Conservation (phyloP, 768 basidiomycete genomes). For the Collybia sp. region DNA sequence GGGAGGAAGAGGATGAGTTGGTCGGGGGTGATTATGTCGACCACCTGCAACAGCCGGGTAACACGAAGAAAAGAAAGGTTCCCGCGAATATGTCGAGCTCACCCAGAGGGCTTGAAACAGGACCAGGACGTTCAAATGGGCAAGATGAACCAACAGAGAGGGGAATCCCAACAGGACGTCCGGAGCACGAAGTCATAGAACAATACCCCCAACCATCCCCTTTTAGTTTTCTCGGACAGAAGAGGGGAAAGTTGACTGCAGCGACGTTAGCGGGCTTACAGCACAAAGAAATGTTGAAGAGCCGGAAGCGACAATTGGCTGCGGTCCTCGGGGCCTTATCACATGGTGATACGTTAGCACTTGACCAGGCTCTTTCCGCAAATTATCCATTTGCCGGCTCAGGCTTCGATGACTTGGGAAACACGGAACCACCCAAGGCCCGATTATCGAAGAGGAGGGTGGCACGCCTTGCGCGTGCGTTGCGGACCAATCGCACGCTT, state of each 20-base stretch:
- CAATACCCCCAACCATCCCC: constrained; percentile 1
- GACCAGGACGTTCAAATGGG: constrained; percentile 21
- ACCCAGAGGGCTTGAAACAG: constrained; percentile 34
- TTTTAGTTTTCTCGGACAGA: constrained; percentile 4
- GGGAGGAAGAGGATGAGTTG: constrained; percentile 45
- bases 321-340: constrained; percentile 65
- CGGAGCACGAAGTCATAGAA: constrained; percentile 15
- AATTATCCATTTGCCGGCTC: constrained; percentile 26
- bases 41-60: constrained; percentile 71
- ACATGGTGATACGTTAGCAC: constrained; percentile 63
- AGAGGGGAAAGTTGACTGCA: constrained; percentile 39
- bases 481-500: constrained; percentile 33
- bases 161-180: constrained; percentile 16
- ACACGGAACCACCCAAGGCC: constrained; percentile 25
- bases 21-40: constrained; percentile 62
- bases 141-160: constrained; percentile 24
- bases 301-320: constrained; percentile 65
- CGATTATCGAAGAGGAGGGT: constrained; percentile 52
- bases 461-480: constrained; percentile 41
- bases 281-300: constrained; percentile 70
- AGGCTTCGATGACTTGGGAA: constrained; percentile 13
- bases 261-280: constrained; percentile 67
- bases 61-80: constrained; percentile 87
- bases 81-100: constrained; percentile 60
- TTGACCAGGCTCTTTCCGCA: constrained; percentile 73